Evolutionary conservation across 2,329 filamentous ascomycete species (phyloP).

Genomic region (Epichloe gansuensis): DNA sequence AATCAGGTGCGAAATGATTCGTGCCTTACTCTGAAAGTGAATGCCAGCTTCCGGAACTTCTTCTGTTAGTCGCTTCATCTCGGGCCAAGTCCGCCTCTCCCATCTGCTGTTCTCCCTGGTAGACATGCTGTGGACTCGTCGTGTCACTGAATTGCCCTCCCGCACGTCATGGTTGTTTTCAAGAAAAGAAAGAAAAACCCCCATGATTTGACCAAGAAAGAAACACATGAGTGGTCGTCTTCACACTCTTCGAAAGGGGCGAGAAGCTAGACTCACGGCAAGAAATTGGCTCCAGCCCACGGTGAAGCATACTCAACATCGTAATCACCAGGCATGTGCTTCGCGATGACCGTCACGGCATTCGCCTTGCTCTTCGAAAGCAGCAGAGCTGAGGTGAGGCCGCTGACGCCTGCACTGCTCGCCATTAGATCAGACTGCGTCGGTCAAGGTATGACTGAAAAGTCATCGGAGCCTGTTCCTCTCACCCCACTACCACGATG

Average conservation of each 20-base stretch:
- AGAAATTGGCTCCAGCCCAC: slow-evolving; percentile 74
- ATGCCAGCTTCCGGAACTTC: slow-evolving; percentile 67
- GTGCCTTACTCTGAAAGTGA: slow-evolving; percentile 54
- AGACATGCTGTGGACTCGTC: slow-evolving; percentile 29
- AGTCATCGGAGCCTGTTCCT: background rate
- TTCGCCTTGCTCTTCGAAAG: slow-evolving; percentile 33
- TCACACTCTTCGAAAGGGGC: background rate
- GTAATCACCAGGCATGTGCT: slow-evolving; percentile 90
- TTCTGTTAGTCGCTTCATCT: slow-evolving; percentile 41
- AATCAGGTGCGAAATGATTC: background rate
- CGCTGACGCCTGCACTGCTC: slow-evolving; percentile 36
- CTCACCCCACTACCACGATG: slow-evolving; percentile 21
- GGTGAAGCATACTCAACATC: slow-evolving; percentile 83
- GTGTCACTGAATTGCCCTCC: background rate
- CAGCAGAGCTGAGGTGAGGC: slow-evolving; percentile 37
- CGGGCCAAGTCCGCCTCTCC: slow-evolving; percentile 54
- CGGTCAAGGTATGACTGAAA: background rate
- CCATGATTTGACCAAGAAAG: background rate
- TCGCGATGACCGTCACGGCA: slow-evolving; percentile 59
- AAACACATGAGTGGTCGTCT: too few species aligned
- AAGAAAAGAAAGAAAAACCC: background rate
- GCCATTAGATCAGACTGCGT: background rate
- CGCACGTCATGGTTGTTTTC: background rate
- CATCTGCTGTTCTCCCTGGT: slow-evolving; percentile 33
- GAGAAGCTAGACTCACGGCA: slow-evolving; percentile 44